A percentile compares a stretch with the other conserved stretches of the same genome.
Conservation (phyloP, 305 asterid species). For the Solanum hybrid region DNA sequence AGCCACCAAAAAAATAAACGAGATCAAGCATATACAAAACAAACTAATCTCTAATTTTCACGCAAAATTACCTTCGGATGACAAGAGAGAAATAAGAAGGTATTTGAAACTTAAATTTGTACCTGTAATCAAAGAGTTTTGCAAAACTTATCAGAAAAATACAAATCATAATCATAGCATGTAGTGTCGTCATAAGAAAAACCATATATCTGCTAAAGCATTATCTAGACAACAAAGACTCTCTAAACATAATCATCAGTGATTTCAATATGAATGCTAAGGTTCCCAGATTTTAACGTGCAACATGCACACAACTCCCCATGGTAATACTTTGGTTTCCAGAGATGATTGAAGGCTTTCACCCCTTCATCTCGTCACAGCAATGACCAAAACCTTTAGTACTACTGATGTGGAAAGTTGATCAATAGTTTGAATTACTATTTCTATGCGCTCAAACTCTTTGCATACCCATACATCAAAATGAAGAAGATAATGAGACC, state of each 20-base stretch:
- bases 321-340: neutral
- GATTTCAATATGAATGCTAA: neutral
- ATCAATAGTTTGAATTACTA: neutral
- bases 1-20: neutral
- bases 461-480: neutral
- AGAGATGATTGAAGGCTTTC: neutral
- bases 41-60: neutral
- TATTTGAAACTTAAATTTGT: constrained; percentile 85
- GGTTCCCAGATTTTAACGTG: neutral
- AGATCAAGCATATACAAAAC: neutral
- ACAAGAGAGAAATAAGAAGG: constrained; percentile 94
- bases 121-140: constrained; percentile 40
- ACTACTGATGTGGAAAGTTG: neutral
- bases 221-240: neutral
- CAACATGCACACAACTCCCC: neutral
- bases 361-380: neutral
- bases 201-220: neutral
- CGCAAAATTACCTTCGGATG: constrained; percentile 59
- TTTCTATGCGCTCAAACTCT: neutral
- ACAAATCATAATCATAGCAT: neutral
- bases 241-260: neutral
- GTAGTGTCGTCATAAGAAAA: constrained; percentile 2
- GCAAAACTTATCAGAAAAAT: constrained; percentile 3
- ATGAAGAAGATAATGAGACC: neutral
- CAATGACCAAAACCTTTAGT: neutral